These are phyloP conservation scores for Penicillium polonicum DNA, from an alignment of 2,329 filamentous ascomycete species.

Conservation along the genomic window DNA sequence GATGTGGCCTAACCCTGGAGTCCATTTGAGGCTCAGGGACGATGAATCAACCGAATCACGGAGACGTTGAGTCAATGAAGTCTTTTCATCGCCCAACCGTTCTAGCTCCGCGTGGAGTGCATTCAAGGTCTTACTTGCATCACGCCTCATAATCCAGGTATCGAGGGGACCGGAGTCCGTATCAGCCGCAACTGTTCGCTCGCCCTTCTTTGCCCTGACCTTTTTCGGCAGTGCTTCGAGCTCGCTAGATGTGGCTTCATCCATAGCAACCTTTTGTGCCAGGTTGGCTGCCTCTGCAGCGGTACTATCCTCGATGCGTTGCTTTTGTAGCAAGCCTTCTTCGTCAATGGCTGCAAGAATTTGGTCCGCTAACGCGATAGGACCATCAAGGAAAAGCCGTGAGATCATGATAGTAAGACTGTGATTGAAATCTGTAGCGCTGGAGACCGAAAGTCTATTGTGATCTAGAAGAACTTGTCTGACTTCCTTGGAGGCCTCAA, in stretches of 20 bases:
- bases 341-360: slow-evolving; percentile 86
- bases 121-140: slow-evolving; percentile 65
- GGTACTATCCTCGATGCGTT: slow-evolving; percentile 71
- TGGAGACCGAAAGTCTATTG: slow-evolving; percentile 3
- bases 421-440: slow-evolving; percentile 11
- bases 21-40: slow-evolving; percentile 79
- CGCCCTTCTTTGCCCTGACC: slow-evolving; percentile 31
- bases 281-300: slow-evolving; percentile 69
- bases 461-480: slow-evolving; percentile 33
- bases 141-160: slow-evolving; percentile 62
- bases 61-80: slow-evolving; percentile 59
- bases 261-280: slow-evolving; percentile 67
- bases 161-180: slow-evolving; percentile 48
- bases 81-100: slow-evolving; percentile 60
- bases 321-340: slow-evolving; percentile 78
- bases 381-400: slow-evolving; percentile 56
- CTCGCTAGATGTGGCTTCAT: slow-evolving; percentile 63
- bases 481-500: slow-evolving; percentile 70
- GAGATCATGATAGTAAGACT: slow-evolving; percentile 34
- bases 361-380: slow-evolving; percentile 64
- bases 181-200: slow-evolving; percentile 28
- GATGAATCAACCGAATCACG: slow-evolving; percentile 60
- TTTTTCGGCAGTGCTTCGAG: slow-evolving; percentile 57
- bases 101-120: slow-evolving; percentile 68
- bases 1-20: slow-evolving; percentile 81